Evolutionary conservation across 495 filamentous ascomycete species (phyloP).

Genomic region (Halenospora varia): DNA sequence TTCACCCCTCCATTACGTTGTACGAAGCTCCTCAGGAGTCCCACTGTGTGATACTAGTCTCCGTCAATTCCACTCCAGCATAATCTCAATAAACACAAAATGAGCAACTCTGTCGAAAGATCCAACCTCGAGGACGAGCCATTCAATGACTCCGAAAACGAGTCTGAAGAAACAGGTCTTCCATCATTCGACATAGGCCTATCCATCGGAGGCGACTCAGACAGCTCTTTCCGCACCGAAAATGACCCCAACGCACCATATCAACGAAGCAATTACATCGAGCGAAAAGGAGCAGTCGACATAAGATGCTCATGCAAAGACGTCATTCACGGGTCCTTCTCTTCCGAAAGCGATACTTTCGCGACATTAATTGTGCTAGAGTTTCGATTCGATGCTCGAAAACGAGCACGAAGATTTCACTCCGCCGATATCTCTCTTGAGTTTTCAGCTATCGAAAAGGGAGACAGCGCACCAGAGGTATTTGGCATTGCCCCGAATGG

Average conservation of each 20-base stretch:
- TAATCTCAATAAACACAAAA: too few relatives aligned
- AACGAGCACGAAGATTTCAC: conserved; percentile 15
- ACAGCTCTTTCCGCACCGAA: not conserved
- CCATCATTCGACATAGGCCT: not conserved
- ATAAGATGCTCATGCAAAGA: conserved; percentile 16
- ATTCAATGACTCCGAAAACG: not conserved
- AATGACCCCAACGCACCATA: conserved; percentile 4
- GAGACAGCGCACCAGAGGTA: conserved; percentile 14
- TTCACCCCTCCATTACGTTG: too few relatives aligned
- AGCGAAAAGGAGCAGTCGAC: conserved; percentile 21
- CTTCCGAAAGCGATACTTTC: not conserved
- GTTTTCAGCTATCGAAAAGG: conserved; percentile 4
- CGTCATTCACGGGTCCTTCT: conserved; percentile 20
- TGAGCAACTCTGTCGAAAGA: too few relatives aligned
- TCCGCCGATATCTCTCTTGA: conserved; percentile 15
- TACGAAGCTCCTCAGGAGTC: too few relatives aligned
- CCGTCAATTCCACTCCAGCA: too few relatives aligned
- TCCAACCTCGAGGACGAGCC: not conserved
- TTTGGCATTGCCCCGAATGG: too few relatives aligned
- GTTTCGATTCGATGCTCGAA: conserved; percentile 21
- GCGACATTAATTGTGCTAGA: conserved; percentile 22
- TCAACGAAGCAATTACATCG: conserved; percentile 21
- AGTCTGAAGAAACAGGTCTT: not conserved
- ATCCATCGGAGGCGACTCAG: not conserved
- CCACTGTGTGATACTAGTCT: too few relatives aligned